Evolutionary conservation across 805 yeast species (phyloP), one percentile per base, ranked within the genome.

Genomic region (Huiozyma naganishii): DNA sequence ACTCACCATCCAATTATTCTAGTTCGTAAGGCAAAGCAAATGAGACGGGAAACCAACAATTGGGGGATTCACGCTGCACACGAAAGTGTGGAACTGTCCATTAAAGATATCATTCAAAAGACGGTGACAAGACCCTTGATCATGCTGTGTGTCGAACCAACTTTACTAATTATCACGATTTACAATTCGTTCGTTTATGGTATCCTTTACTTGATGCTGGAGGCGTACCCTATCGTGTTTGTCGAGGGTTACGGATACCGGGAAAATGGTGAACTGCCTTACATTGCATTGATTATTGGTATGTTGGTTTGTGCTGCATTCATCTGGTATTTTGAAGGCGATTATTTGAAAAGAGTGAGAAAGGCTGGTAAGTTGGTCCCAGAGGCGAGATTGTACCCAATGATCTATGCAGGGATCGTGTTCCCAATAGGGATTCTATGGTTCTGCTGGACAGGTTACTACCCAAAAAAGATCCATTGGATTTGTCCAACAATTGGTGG

Each of bases 381-480:
- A 0, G 95, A 88, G 62, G 82, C 79, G 32, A 77, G 95, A 62
- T 68, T 88, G 45, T 77, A 80, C 12, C 79, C 89, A 32, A 76
- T 87, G 82, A 74, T 85, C 64, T 62, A 73, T 37, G 89, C 95
- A 30, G 79, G 80, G 27, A 50, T 84, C 43, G 58, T 73, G 7
- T 85, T 88, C 68, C 82, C 94, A 29, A 68, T 77, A 42, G 95
- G 95, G 42, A 67, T 87, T 48, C 71, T 87, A 55, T 83, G 95
- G 95, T 71, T 88, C 61, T 76, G 84, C 45, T 88, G 95, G 95
- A 69, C 90, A 7, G 95, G 95, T 58, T 73, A 76, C 49, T 88
- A 79, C 62, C 80, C 75, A 40, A 62, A 79, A 32, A 63, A 64
- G 37, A 76, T 85, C 34, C 95, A 81, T 58, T 88, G 90, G 90